Base-by-base conservation (phyloP, 2,329 filamentous ascomycete genomes). In the Knufia petricola region DNA sequence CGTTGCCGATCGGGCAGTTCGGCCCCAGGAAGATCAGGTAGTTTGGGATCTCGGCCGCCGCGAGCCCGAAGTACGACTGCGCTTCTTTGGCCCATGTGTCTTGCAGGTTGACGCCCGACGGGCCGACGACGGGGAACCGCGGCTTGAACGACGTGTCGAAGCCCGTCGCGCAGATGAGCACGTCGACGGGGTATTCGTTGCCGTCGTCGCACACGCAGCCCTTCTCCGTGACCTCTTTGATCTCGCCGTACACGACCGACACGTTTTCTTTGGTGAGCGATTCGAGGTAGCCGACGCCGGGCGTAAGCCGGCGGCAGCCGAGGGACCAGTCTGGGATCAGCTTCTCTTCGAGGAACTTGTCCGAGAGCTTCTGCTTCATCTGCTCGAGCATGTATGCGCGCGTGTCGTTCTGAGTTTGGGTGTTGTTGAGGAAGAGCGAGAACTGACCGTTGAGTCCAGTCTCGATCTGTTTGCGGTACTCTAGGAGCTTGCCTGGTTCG, bases 41-140 rank as follows among this genome's bases (percentile, higher is more conserved):
- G 40, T 64, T 65, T 0, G 62, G 63, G 38, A 64, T 48, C 13
- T 52, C 46, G 31, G 66, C 59, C 0, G 60, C 62, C 0, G 62
- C 60, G 12, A 66, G 15, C 1, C 61, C 61, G 4, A 68, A 49
- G 40, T 68, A 67, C 1, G 58, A 63, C 45, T 61, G 60, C 0
- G 64, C 63, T 10, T 55, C 50, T 4, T 56, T 42, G 31, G 26
- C 26, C 26, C 26, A 28, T 28, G 6, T 6, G 6, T 36, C 32
- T 7, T n/a, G 32, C 7, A 36, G 32, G 13, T 36, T 36, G 9
- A 17, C 15, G 32, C 32, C 32, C 7, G 4, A 6, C 12, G 50
- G 46, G 4, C 52, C 52, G 12, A 53, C 37, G 17, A 56, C 20
- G 2, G 53, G 53, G 24, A 54, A 53, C 3, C 48, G 50, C 19